Conservation (phyloP, 805 yeast species). For the Lipomyces spencermartinsiae region DNA sequence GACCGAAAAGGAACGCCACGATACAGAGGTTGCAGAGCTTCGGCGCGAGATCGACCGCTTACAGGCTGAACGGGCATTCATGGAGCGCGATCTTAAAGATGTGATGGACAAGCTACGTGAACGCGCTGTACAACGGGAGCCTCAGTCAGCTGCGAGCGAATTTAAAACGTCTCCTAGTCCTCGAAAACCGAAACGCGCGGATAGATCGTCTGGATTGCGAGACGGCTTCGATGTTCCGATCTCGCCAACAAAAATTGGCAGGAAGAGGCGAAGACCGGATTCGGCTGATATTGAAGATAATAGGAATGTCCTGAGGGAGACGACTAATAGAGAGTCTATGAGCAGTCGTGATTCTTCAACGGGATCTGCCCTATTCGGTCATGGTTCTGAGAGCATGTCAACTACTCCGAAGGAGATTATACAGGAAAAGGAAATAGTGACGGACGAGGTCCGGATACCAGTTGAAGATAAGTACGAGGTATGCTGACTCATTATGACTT, state of each 20-base stretch:
- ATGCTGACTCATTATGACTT: neutral
- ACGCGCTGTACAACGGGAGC: slow-evolving; percentile 23
- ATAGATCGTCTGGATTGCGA: slow-evolving; percentile 38
- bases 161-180: slow-evolving; percentile 20
- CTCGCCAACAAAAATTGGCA: slow-evolving; percentile 25
- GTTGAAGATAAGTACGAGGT: slow-evolving; percentile 21
- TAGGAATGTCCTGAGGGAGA: neutral
- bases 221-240: slow-evolving; percentile 45
- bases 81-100: slow-evolving; percentile 56
- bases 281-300: neutral
- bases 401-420: neutral
- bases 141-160: neutral
- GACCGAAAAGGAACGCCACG: slow-evolving; percentile 41
- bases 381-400: neutral
- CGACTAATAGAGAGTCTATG: neutral
- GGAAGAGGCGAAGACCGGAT: slow-evolving; percentile 4
- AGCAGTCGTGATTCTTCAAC: slow-evolving; percentile 6
- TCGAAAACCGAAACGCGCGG: slow-evolving; percentile 13
- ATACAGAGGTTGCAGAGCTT: slow-evolving; percentile 50
- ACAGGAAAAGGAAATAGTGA: slow-evolving; percentile 11
- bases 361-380: neutral
- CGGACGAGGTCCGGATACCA: neutral
- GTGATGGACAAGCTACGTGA: slow-evolving; percentile 33
- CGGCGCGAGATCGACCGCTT: slow-evolving; percentile 53
- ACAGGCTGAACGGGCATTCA: slow-evolving; percentile 63